These are phyloP conservation scores for Diplodia scrobiculata DNA, from an alignment of 2,329 filamentous ascomycete species.

Conservation along the genomic window DNA sequence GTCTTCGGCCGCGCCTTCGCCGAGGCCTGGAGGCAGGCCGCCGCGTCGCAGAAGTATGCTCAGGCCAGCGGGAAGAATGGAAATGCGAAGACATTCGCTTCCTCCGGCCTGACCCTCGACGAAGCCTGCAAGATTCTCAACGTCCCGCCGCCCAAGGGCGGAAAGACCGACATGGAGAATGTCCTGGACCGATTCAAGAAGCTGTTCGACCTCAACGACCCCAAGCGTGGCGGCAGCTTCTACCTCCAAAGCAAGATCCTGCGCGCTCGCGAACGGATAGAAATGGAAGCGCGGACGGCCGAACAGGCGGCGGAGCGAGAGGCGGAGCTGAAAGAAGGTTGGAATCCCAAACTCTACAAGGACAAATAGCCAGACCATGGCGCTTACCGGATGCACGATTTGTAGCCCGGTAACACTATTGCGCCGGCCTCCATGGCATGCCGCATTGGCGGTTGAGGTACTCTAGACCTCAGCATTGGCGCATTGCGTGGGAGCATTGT, in stretches of 20 bases:
- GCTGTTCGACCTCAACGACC: constrained; percentile 91
- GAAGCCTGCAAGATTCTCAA: constrained; percentile 98
- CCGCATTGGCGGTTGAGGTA: neutral
- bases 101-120: constrained; percentile 82
- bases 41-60: constrained; percentile 80
- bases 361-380: constrained; percentile 59
- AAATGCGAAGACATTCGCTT: constrained; percentile 57
- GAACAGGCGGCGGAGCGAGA: constrained; percentile 72
- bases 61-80: constrained; percentile 68
- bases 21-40: constrained; percentile 94
- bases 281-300: constrained; percentile 76
- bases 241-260: constrained; percentile 98
- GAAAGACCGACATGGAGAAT: constrained; percentile 74
- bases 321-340: constrained; percentile 78
- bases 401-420: constrained; percentile 1
- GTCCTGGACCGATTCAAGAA: constrained; percentile 89
- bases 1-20: constrained; percentile 90
- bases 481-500: constrained; percentile 23
- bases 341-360: constrained; percentile 94
- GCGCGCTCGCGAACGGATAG: constrained; percentile 86
- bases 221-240: constrained; percentile 93
- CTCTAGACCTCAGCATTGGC: constrained; percentile 10
- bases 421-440: constrained; percentile 2
- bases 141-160: constrained; percentile 81
- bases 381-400: constrained; percentile 1